phyloP scores from a whole-genome alignment of 495 filamentous ascomycete species.

The Aspergillus heteromorphus region DNA sequence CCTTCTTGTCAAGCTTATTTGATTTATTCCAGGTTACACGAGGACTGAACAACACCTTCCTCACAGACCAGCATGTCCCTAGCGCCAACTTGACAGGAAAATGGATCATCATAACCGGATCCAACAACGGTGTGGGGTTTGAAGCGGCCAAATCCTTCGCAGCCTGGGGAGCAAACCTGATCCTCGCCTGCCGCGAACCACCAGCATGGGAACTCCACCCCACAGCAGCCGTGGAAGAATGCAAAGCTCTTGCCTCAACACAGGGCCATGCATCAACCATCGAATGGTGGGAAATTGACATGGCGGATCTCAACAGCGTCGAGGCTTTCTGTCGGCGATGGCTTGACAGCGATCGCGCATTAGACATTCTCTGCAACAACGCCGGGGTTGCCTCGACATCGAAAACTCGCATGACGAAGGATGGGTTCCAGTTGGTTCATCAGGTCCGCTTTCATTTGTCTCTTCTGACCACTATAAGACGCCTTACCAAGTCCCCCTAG shows the following conservation, averaged over 20 bases:
- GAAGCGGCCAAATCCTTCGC: constrained; percentile 25
- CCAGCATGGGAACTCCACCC: constrained; percentile 21
- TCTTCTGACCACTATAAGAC: too few species aligned
- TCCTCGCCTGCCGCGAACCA: constrained; percentile 26
- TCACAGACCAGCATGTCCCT: too few species aligned
- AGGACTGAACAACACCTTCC: too few species aligned
- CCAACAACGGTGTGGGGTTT: constrained; percentile 30
- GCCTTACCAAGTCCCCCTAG: too few species aligned
- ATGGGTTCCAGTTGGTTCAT: constrained; percentile 23
- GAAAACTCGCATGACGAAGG: constrained; percentile 10
- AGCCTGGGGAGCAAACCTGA: constrained; percentile 22
- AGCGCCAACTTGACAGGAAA: constrained; percentile 15
- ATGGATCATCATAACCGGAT: constrained; percentile 31
- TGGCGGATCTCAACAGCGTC: constrained; percentile 40
- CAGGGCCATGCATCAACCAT: constrained; percentile 24
- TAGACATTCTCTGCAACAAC: constrained; percentile 27
- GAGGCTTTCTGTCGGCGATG: constrained; percentile 34
- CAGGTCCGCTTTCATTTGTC: constrained; percentile 11
- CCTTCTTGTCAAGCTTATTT: too few species aligned
- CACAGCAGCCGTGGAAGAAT: constrained; percentile 12
- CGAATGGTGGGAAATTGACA: constrained; percentile 49
- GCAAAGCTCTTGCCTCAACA: constrained; percentile 7
- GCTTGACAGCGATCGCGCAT: constrained; percentile 2
- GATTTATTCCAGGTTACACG: too few species aligned
- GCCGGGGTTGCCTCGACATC: constrained; percentile 12